Evolutionary conservation across 2,329 filamentous ascomycete species (phyloP).

Genomic region (Pseudophaeomoniella oleicola): DNA sequence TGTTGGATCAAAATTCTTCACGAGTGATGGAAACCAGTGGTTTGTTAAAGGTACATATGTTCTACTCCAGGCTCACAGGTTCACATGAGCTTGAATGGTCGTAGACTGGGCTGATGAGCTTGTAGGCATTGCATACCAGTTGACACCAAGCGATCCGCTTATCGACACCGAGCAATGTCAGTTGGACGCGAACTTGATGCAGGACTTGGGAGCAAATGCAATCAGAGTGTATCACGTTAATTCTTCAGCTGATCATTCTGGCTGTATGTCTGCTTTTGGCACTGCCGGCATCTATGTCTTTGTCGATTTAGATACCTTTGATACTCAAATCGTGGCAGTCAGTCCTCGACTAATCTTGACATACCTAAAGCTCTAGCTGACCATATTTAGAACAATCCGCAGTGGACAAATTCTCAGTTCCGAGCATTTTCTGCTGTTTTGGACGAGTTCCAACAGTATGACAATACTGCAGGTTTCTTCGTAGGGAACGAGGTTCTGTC

Average conservation of each 20-base stretch:
- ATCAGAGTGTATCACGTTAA: constrained; percentile 86
- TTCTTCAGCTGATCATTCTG: constrained; percentile 52
- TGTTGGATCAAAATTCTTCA: constrained; percentile 75
- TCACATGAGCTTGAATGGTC: background rate
- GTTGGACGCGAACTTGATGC: constrained; percentile 63
- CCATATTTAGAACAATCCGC: constrained; percentile 41
- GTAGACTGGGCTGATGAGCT: too few species aligned
- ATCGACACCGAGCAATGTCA: constrained; percentile 61
- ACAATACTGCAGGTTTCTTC: constrained; percentile 74
- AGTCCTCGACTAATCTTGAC: too few species aligned
- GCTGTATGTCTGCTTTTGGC: constrained; percentile 68
- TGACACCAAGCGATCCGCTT: constrained; percentile 58
- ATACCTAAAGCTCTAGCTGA: too few species aligned
- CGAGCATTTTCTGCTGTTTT: constrained; percentile 55
- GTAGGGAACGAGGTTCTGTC: constrained; percentile 78
- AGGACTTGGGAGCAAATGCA: constrained; percentile 64
- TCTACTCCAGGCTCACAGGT: background rate
- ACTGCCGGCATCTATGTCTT: constrained; percentile 72
- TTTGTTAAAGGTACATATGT: constrained; percentile 60
- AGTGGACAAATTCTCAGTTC: constrained; percentile 61
- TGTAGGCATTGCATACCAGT: constrained; percentile 58
- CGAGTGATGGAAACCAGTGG: constrained; percentile 64
- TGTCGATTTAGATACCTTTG: constrained; percentile 54
- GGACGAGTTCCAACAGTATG: constrained; percentile 61
- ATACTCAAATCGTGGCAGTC: constrained; percentile 28